Evolutionary conservation across 1,284 basidiomycete genomes (phyloP), one percentile per base, ranked within the genome.

Genomic region (Ganoderma multipileum): DNA sequence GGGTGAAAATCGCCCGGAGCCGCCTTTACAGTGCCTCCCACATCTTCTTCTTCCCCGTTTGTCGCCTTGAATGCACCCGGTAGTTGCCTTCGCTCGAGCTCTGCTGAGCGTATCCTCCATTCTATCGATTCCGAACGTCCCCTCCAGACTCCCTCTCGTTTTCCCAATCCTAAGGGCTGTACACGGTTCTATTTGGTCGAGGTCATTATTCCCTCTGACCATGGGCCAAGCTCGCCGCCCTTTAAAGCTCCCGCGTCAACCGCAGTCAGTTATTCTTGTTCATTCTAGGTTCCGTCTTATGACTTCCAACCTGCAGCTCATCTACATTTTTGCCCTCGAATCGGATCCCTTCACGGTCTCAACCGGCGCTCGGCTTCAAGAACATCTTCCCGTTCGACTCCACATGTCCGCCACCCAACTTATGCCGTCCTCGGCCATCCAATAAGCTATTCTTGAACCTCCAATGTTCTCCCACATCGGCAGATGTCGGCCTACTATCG

Each of bases 391-490:
- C 20, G 9, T 59, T 20, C 16, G 30, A 30, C 30, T 55, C 30
- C 16, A 1, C 52, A 18, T 55, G 52, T 50, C 28, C 52, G 52
- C 52, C 52, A 30, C 28, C 28, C 26, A 54, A 54, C 50, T 36
- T 18, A 38, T 61, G 59, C 26, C 36, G 42, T 44, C 16, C 14
- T 16, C 47, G 38, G 65, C 59, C 52, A 55, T 55, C 52, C 52
- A 55, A 55, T 16, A 55, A 33, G 59, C 42, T 61, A 54, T 63
- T 68, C 65, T 66, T 69, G 68, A 47, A 39, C 52, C 4, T 16
- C 26, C 52, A 55, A 2, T 26, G 12, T 30, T 55, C 52, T 64
- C 58, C 58, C 62, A 60, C 30, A 55, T 55, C 52, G 28, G 52
- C 58, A 57, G 58, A 54, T 33, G 20, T 55, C 28, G 6, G 28